phyloP scores from a whole-genome alignment of 331 rosid species.

The Rosa hybrid region DNA sequence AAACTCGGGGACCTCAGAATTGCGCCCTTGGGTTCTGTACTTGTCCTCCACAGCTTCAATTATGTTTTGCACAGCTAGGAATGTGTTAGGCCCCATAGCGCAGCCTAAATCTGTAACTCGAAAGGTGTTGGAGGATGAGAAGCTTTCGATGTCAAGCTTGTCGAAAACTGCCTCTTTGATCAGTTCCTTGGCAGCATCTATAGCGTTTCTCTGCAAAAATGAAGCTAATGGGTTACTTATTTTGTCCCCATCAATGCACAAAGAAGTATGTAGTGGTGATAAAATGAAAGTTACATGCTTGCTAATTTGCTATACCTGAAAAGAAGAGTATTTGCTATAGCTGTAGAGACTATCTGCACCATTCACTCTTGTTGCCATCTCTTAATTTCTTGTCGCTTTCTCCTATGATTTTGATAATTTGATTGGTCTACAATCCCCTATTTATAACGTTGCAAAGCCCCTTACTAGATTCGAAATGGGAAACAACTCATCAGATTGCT shows the following conservation, averaged over 20 bases:
- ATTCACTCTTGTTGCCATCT: not conserved
- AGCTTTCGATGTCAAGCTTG: constrained; percentile 8
- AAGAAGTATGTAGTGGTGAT: not conserved
- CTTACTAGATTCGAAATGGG: no score
- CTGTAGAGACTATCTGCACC: constrained; percentile 4
- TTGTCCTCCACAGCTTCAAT: constrained; percentile 21
- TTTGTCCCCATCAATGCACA: not conserved
- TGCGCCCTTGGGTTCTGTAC: not conserved
- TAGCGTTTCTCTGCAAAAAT: not conserved
- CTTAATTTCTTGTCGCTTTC: not conserved
- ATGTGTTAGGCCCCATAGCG: constrained; percentile 34
- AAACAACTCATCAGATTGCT: no score
- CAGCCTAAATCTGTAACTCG: constrained; percentile 28
- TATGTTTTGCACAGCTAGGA: constrained; percentile 19
- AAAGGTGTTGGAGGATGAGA: not conserved
- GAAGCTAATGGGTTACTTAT: not conserved
- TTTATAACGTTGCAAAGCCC: no score
- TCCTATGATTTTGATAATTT: not conserved
- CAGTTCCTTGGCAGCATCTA: constrained; percentile 12
- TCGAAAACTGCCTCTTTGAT: constrained; percentile 12
- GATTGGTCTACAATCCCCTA: not conserved
- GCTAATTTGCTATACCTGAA: not conserved
- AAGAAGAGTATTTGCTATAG: not conserved
- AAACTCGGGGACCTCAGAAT: constrained; percentile 20
- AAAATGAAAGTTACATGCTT: not conserved